Evolutionary conservation across 139 green algal genomes (phyloP), one percentile per base, ranked within the genome.

Genomic region (Coelastrella sp.): DNA sequence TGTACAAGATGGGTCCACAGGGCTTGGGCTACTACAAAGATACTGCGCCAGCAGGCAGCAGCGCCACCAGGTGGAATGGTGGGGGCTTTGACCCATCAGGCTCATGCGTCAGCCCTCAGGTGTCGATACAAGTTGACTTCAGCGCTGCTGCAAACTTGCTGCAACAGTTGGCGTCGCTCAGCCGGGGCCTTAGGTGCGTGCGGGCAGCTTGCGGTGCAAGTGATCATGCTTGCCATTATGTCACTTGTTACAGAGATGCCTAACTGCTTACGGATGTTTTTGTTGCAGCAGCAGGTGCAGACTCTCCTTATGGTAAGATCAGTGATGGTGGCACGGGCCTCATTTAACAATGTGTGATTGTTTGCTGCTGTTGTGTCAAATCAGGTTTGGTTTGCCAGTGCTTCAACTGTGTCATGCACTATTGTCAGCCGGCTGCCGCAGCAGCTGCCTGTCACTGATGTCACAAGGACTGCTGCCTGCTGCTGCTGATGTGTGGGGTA

Each of bases 321-420:
- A 5, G 5, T 76, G 66, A 17, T 76, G 67, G 13, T 27, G 25
- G 27, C 7, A 27, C 48, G n/a, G n/a, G n/a, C n/a, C n/a, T n/a
- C n/a, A n/a, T n/a, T n/a, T n/a, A n/a, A n/a, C n/a, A n/a, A n/a
- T n/a, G n/a, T n/a, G n/a, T n/a, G n/a, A n/a, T n/a, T n/a, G 23
- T 6, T 35, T 43, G 9, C 30, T 34, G 7, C 37, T 53, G 25
- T 23, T 0, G 5, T 5, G 17, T 6, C 32, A 5, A 23, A 74
- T 40, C 79, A 78, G 79, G 67, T 86, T 69, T 53, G 80, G 80
- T 11, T 45, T 72, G 48, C 80, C 80, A 7, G 17, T 86, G 32
- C 66, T 86, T 30, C 80, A 86, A 67, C 67, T 86, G 80, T 79
- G 48, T 51, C 68, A 86, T n/a, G 80, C 80, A 35, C 35, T 86